Percentiles rank a stretch among this genome's conserved stretches.
These are phyloP conservation scores for Cinnamomum micranthum DNA, from an alignment of 164 flowering plant genomes.

Conservation along the genomic window DNA sequence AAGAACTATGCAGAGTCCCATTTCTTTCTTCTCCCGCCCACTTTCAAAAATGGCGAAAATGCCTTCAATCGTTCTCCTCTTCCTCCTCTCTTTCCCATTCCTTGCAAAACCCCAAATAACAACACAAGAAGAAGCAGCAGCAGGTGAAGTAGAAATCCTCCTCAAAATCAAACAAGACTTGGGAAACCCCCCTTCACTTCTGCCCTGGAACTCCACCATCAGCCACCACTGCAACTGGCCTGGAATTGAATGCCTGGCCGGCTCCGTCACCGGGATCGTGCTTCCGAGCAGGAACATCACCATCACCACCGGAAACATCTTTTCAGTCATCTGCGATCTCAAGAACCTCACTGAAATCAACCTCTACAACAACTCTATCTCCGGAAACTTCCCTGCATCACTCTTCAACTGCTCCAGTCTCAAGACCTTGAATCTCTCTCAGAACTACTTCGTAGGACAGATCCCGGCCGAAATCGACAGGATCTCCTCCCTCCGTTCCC, in stretches of 20 bases:
- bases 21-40: not conserved
- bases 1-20: too few relatives aligned
- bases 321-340: constrained; percentile 48
- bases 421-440: constrained; percentile 43
- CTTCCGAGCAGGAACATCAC: constrained; percentile 27
- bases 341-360: constrained; percentile 36
- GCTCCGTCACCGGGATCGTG: constrained; percentile 31
- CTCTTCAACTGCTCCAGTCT: constrained; percentile 59
- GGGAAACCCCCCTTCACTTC: constrained; percentile 23
- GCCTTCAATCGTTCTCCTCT: not conserved
- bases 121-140: not conserved
- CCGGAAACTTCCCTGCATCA: constrained; percentile 55
- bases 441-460: constrained; percentile 52
- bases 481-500: constrained; percentile 28
- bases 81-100: not conserved
- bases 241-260: constrained; percentile 29
- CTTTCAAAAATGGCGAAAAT: not conserved
- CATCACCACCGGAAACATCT: constrained; percentile 27
- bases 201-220: constrained; percentile 32
- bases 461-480: constrained; percentile 56
- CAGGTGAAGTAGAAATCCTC: constrained; percentile 14
- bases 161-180: constrained; percentile 28
- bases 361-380: constrained; percentile 40
- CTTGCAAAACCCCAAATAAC: not conserved
- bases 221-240: constrained; percentile 41